Base-by-base conservation (phyloP, 2,329 filamentous ascomycete species). In the Nemania diffusa region DNA sequence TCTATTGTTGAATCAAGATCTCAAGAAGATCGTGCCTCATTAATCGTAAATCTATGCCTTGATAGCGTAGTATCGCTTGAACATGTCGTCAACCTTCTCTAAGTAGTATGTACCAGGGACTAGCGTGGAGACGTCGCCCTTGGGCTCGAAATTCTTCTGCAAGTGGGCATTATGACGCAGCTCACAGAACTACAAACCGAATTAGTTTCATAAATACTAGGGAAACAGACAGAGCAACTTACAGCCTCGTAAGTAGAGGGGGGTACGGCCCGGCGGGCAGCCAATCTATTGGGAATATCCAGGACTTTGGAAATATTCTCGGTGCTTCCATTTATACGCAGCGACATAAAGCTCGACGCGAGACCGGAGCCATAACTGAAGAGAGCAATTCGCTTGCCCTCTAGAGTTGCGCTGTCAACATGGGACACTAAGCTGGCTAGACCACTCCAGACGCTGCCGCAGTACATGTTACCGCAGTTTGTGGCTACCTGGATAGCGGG, bases 291-390 rank as follows among this genome's bases (percentile, higher is more conserved):
- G 71, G 91, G 85, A 71, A 96, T 85, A 78, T 93, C 85, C 59
- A 96, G 83, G 67, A 85, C 84, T 83, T 92, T 87, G 75, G 86
- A 81, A 69, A 96, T 90, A 68, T 81, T 79, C 73, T 90, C 89
- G 32, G 91, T 90, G 79, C 88, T 91, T 71, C 91, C 91, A 71
- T 87, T 87, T 71, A 94, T 81, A 75, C 89, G 92, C 82, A 94
- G 88, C 69, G 89, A 91, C 80, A 92, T 83, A 80, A 92, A 92
- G 79, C 86, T 91, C 65, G 91, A 81, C 51, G 88, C 92, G 70
- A 94, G 84, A 72, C 91, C 91, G 73, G 90, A 92, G 72, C 92
- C 91, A 81, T 94, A 94, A 82, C 89, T 92, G 87, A 94, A 94
- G 71, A 93, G 83, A 69, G 84, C 91, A 71, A 94, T 84, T 73